A percentile compares a stretch with the other conserved stretches of the same genome.
Evolutionary conservation across 768 basidiomycete genomes (phyloP).

Genomic region (Lactarius sp.): DNA sequence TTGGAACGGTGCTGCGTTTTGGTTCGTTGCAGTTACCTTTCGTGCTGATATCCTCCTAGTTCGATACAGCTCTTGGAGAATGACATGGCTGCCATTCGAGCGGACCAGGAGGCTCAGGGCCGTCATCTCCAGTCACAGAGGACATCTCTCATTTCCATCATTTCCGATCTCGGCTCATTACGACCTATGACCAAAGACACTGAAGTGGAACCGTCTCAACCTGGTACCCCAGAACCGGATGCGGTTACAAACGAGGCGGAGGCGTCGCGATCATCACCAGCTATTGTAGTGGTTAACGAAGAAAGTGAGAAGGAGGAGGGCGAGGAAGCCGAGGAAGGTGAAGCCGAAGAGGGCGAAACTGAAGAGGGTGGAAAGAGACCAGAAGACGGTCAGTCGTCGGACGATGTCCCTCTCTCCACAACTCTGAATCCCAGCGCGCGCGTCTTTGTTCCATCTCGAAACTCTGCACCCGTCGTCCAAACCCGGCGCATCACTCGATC

Average conservation of each 20-base stretch:
- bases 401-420: slow-evolving; percentile 30
- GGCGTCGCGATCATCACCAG: slow-evolving; percentile 45
- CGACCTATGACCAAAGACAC: slow-evolving; percentile 66
- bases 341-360: slow-evolving; percentile 42
- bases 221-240: slow-evolving; percentile 20
- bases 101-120: slow-evolving; percentile 71
- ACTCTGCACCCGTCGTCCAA: slow-evolving; percentile 25
- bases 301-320: slow-evolving; percentile 29
- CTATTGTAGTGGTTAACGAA: slow-evolving; percentile 40
- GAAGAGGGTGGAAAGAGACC: slow-evolving; percentile 38
- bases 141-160: slow-evolving; percentile 57
- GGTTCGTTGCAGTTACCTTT: neutral
- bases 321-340: slow-evolving; percentile 35
- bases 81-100: slow-evolving; percentile 69
- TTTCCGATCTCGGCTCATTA: slow-evolving; percentile 55
- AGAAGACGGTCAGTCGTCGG: slow-evolving; percentile 33
- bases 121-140: slow-evolving; percentile 65
- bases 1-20: slow-evolving; percentile 59
- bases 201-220: slow-evolving; percentile 34
- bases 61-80: slow-evolving; percentile 66
- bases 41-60: slow-evolving; percentile 35
- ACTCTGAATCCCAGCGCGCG: slow-evolving; percentile 34
- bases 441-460: slow-evolving; percentile 33
- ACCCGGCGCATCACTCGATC: slow-evolving; percentile 4
- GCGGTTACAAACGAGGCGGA: slow-evolving; percentile 27